Evolutionary conservation across 2,329 filamentous ascomycete genomes (phyloP).

Genomic region (Aureobasidium uvarum): DNA sequence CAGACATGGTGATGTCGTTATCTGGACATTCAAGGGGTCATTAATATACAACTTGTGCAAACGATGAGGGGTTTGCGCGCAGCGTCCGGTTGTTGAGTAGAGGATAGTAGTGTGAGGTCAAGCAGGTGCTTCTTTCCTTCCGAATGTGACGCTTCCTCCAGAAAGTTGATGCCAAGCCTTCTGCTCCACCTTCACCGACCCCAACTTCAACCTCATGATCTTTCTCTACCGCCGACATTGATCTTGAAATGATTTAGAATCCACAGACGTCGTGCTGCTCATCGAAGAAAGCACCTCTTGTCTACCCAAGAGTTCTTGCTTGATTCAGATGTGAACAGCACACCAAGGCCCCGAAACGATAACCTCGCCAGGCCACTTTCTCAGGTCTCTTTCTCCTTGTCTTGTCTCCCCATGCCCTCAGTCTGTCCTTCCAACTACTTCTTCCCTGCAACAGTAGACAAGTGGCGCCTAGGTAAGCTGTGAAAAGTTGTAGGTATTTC

Average conservation of each 20-base stretch:
- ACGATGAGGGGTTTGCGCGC: slow-evolving; percentile 5
- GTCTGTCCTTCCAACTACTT: too few relatives aligned
- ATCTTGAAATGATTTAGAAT: background rate
- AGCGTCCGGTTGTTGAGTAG: background rate
- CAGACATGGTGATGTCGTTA: slow-evolving; percentile 25
- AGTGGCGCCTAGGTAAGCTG: background rate
- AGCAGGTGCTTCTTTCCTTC: slow-evolving; percentile 14
- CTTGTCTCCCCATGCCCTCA: background rate
- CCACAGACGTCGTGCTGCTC: background rate
- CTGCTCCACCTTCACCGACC: background rate
- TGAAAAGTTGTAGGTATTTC: background rate
- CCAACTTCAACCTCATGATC: background rate
- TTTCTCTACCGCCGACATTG: background rate
- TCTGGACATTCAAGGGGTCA: slow-evolving; percentile 13
- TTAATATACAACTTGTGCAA: slow-evolving; percentile 18
- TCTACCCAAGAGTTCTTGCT: background rate
- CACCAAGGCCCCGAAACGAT: background rate
- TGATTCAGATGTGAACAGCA: background rate
- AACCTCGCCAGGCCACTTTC: background rate
- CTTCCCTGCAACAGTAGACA: background rate
- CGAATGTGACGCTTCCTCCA: slow-evolving; percentile 13
- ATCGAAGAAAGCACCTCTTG: background rate
- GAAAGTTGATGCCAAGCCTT: slow-evolving; percentile 18
- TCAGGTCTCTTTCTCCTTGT: background rate
- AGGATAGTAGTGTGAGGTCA: background rate